phyloP scores from a whole-genome alignment of 306 rosid genomes.

The Prunus campanulata region DNA sequence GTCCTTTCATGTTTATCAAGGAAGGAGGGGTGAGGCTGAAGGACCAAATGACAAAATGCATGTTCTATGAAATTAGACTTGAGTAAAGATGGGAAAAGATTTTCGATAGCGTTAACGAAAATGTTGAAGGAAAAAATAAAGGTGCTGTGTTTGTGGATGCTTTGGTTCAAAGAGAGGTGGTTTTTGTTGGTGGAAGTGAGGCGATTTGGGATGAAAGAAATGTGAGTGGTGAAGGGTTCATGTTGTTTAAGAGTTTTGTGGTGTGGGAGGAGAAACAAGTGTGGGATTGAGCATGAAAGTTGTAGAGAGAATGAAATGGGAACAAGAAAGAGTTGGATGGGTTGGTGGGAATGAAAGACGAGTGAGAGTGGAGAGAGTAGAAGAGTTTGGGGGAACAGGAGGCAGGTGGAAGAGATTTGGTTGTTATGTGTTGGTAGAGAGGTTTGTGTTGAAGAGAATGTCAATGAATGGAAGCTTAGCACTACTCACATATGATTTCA shows the following conservation, averaged over 20 bases:
- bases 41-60: constrained; percentile 40
- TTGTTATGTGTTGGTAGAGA: constrained; percentile 48
- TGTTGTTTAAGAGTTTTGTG: constrained; percentile 47
- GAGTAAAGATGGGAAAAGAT: constrained; percentile 65
- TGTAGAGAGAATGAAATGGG: constrained; percentile 63
- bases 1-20: constrained; percentile 61
- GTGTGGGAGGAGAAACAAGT: constrained; percentile 28
- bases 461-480: constrained; percentile 32
- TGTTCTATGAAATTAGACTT: constrained; percentile 58
- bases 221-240: constrained; percentile 19
- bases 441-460: constrained; percentile 43
- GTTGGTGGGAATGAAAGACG: constrained; percentile 30
- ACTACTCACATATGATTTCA: constrained; percentile 38
- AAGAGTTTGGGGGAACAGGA: constrained; percentile 41
- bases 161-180: constrained; percentile 42
- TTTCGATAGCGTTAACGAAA: constrained; percentile 27
- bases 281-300: constrained; percentile 51
- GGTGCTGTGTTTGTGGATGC: constrained; percentile 45
- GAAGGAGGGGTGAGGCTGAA: constrained; percentile 50
- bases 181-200: constrained; percentile 32
- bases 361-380: constrained; percentile 38
- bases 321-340: constrained; percentile 36
- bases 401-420: constrained; percentile 38
- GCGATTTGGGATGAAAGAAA: constrained; percentile 26
- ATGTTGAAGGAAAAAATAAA: not conserved